A percentile compares a stretch with the other conserved stretches of the same genome.
Conservation (phyloP, 1,139 yeast species). For the Suhomyces chickasaworum region DNA sequence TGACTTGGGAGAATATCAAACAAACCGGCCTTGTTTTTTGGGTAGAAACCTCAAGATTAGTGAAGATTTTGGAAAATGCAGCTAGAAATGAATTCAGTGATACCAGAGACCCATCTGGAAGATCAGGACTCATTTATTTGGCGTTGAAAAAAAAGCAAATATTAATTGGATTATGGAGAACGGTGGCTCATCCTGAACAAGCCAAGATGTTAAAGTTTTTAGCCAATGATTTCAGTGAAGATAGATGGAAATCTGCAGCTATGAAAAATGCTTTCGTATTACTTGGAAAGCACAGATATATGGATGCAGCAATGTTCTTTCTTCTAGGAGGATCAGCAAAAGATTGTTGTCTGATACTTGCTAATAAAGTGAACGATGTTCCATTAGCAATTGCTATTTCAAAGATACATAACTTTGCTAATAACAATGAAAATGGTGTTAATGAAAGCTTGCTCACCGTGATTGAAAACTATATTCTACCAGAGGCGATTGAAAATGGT, state of each 20-base stretch:
- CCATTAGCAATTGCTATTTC: conserved; percentile 80
- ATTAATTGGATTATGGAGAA: conserved; percentile 80
- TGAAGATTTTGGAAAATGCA: conserved; percentile 59
- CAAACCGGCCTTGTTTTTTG: conserved; percentile 74
- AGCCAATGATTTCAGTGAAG: conserved; percentile 69
- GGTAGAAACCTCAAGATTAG: conserved; percentile 56
- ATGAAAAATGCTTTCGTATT: conserved; percentile 89
- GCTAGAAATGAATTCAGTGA: conserved; percentile 70
- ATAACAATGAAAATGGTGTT: conserved; percentile 36
- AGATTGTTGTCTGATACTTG: conserved; percentile 76
- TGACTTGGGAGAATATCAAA: conserved; percentile 62
- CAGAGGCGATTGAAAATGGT: conserved; percentile 59
- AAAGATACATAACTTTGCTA: conserved; percentile 41
- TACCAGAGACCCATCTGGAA: conserved; percentile 68
- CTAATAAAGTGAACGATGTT: conserved; percentile 65
- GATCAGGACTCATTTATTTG: conserved; percentile 72
- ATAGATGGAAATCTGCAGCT: conserved; percentile 87
- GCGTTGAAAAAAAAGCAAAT: conserved; percentile 79
- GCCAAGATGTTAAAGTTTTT: conserved; percentile 77
- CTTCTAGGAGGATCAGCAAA: conserved; percentile 73
- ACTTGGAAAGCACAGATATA: conserved; percentile 80
- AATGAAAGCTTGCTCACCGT: conserved; percentile 45
- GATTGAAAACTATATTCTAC: conserved; percentile 55
- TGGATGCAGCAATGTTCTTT: conserved; percentile 90
- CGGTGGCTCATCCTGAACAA: conserved; percentile 77